Evolutionary conservation across 768 basidiomycete genomes (phyloP).

Genomic region (Porphyrellus cyaneotinctus): DNA sequence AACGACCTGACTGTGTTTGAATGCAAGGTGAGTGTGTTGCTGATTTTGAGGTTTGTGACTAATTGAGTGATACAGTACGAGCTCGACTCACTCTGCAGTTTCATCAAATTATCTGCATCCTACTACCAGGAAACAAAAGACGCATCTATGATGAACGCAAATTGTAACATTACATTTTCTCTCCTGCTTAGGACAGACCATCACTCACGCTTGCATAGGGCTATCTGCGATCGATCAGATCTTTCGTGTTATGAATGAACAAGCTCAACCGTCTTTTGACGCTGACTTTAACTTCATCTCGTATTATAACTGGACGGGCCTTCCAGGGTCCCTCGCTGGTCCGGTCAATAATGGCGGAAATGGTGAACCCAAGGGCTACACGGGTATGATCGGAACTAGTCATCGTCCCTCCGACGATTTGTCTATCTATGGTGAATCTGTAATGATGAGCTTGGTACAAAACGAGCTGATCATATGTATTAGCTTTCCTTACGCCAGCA

Average conservation of each 20-base stretch:
- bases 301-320: slow-evolving; percentile 81
- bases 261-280: slow-evolving; percentile 69
- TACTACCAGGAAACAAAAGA: slow-evolving; percentile 74
- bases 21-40: slow-evolving; percentile 70
- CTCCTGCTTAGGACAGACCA: neutral
- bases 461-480: neutral
- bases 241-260: slow-evolving; percentile 72
- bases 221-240: slow-evolving; percentile 62
- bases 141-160: slow-evolving; percentile 61
- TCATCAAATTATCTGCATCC: slow-evolving; percentile 70
- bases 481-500: slow-evolving; percentile 73
- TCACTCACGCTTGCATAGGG: slow-evolving; percentile 42
- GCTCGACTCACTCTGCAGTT: slow-evolving; percentile 73
- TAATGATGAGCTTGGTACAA: neutral
- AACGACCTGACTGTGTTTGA: slow-evolving; percentile 71
- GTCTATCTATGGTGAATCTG: slow-evolving; percentile 52
- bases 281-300: slow-evolving; percentile 68
- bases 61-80: slow-evolving; percentile 50
- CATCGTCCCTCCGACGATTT: slow-evolving; percentile 77
- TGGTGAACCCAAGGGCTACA: slow-evolving; percentile 71
- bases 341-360: slow-evolving; percentile 65
- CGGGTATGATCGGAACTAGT: slow-evolving; percentile 71
- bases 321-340: slow-evolving; percentile 53
- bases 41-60: neutral
- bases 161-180: slow-evolving; percentile 45